Conservation (phyloP, 148 eudicot species). For the Fagopyrum esculentum region DNA sequence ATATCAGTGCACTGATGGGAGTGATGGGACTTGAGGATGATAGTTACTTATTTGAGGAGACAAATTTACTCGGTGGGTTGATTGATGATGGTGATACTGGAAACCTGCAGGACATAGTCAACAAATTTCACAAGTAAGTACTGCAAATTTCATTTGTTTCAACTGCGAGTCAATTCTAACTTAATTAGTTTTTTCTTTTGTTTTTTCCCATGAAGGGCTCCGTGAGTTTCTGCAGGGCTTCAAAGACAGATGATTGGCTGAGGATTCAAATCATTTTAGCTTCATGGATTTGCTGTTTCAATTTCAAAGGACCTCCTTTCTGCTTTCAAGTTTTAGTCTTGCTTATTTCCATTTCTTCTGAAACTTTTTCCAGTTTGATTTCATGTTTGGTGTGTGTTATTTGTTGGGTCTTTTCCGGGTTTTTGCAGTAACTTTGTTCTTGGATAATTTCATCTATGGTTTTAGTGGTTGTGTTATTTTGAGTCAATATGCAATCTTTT, state of each 20-base stretch:
- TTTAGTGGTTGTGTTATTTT: not conserved
- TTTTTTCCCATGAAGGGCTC: not conserved
- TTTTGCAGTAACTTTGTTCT: not conserved
- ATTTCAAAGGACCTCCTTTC: not conserved
- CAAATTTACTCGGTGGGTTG: conserved; percentile 30
- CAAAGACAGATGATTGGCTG: not conserved
- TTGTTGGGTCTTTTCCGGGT: not conserved
- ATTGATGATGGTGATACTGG: conserved; percentile 30
- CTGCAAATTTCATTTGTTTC: not conserved
- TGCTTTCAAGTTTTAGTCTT: not conserved
- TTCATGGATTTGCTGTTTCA: too few species aligned
- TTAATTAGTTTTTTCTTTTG: not conserved
- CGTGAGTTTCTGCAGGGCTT: not conserved
- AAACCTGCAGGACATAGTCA: conserved; percentile 51
- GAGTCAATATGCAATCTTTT: not conserved
- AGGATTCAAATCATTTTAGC: not conserved
- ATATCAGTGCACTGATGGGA: conserved; percentile 10
- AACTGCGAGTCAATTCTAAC: not conserved
- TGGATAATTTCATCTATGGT: not conserved
- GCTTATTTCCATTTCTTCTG: not conserved
- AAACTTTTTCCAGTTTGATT: too few species aligned
- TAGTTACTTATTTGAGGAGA: conserved; percentile 30
- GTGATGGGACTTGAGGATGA: conserved; percentile 18
- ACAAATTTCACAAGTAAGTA: conserved; percentile 57
- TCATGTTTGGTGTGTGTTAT: too few species aligned